phyloP scores from a whole-genome alignment of 805 yeast genomes.

The Kuraishia ogatae region DNA sequence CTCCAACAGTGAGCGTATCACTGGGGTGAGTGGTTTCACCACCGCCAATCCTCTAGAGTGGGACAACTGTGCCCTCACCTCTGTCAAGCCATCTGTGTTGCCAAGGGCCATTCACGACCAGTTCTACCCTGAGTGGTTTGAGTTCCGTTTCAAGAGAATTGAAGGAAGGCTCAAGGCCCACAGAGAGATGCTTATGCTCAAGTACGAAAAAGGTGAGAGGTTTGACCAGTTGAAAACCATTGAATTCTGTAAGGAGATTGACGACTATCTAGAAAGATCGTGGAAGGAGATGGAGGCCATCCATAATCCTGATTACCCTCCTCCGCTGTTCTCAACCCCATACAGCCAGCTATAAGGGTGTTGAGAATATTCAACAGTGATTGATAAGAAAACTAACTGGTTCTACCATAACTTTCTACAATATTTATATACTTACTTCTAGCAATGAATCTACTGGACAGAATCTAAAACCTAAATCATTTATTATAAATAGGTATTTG shows the following conservation, averaged over 20 bases:
- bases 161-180: conserved; percentile 14
- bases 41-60: conserved; percentile 27
- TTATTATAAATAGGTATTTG: neutral
- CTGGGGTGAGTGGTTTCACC: conserved; percentile 31
- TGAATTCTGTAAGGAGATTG: conserved; percentile 18
- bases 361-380: neutral
- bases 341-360: conserved; percentile 6
- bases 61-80: conserved; percentile 28
- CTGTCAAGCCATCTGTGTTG: conserved; percentile 29
- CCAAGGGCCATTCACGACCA: conserved; percentile 26
- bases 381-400: neutral
- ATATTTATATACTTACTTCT: too few relatives aligned
- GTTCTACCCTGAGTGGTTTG: conserved; percentile 30
- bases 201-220: conserved; percentile 12
- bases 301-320: conserved; percentile 20
- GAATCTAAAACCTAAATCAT: neutral
- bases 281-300: conserved; percentile 27
- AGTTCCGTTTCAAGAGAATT: conserved; percentile 26
- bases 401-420: too few relatives aligned
- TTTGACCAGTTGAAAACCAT: conserved; percentile 21
- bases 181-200: conserved; percentile 11
- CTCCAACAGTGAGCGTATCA: conserved; percentile 29
- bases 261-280: conserved; percentile 17
- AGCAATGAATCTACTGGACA: too few relatives aligned
- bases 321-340: conserved; percentile 16